Evolutionary conservation across 495 filamentous ascomycete species (phyloP).

Genomic region (Neurospora cerealis): DNA sequence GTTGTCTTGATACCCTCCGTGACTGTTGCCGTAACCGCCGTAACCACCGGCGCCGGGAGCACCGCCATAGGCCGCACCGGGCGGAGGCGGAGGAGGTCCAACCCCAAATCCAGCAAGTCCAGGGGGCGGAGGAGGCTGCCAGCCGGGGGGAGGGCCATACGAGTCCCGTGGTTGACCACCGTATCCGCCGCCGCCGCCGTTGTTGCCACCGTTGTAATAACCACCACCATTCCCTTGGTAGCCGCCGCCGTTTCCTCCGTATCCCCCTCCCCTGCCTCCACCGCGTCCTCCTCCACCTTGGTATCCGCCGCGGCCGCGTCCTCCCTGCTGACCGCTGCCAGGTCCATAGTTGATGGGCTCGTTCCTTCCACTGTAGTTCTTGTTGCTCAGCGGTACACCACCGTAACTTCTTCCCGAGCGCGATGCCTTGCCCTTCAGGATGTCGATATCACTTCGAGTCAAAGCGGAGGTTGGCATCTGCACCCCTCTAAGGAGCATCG

Average conservation of each 20-base stretch:
- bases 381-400: constrained; percentile 27
- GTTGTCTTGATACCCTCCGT: background rate
- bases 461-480: constrained; percentile 60
- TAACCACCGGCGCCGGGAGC: constrained; percentile 1
- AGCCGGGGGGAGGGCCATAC: constrained; percentile 27
- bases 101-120: constrained; percentile 33
- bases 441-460: constrained; percentile 60
- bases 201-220: constrained; percentile 15
- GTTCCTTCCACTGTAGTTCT: constrained; percentile 23
- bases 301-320: constrained; percentile 4
- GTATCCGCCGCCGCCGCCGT: constrained; percentile 21
- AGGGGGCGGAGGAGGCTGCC: constrained; percentile 33
- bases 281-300: background rate
- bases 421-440: constrained; percentile 48
- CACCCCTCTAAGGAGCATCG: constrained; percentile 83
- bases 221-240: constrained; percentile 15
- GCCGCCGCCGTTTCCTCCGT: constrained; percentile 7
- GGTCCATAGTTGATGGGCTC: constrained; percentile 34
- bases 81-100: constrained; percentile 39
- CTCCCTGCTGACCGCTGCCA: constrained; percentile 15
- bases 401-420: constrained; percentile 46
- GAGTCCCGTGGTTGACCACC: constrained; percentile 13
- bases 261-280: background rate
- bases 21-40: background rate
- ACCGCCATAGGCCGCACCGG: constrained; percentile 11